Evolutionary conservation across 2,329 filamentous ascomycete species (phyloP), one percentile per base, ranked within the genome.

Genomic region (Hypoxylon sp.): DNA sequence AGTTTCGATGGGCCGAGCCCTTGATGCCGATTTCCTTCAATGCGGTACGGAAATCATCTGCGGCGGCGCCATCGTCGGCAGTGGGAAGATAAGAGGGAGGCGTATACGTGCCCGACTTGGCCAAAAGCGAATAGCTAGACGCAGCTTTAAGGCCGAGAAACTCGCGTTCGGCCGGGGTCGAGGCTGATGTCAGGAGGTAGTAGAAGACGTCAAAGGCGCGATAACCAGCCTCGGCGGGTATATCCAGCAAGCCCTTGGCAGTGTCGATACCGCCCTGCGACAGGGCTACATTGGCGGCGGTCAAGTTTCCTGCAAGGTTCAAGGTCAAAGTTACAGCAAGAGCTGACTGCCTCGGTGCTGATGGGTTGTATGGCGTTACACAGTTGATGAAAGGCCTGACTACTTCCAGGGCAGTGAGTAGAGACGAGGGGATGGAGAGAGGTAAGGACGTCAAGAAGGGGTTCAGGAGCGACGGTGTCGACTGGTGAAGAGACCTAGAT

Each of bases 141-240:
- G 91, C 85, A 7, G 87, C 81, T 75, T 92, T 90, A 24, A 99
- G 83, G 21, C 89, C 87, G 11, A 99, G 79, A 59, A 93, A 96
- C 72, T 98, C 94, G 53, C 92, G 83, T 77, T 99, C 95, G 1
- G 92, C 88, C 3, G 89, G 87, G 1, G 91, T 95, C 0, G 95
- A 96, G 0, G 91, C 90, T n/a, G 90, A 92, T 0, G 93, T 96
- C 37, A 98, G 82, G 0, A 99, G 85, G 69, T 97, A 98, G 78
- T 99, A 98, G 72, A 99, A 98, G 46, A 96, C 95, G 71, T 99
- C 94, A 67, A 99, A 99, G 3, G 94, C 95, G 62, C 95, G 88
- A 74, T 92, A 92, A 10, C 95, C 95, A 5, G 86, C 71, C 70
- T 97, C 87, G 0, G 87, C 75, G 0, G 95, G 91, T 13, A 99